Percentiles rank a stretch among this genome's conserved stretches.
Evolutionary conservation across 371 early-diverging fungal species (phyloP).

Genomic region (Lichtheimia corymbifera): DNA sequence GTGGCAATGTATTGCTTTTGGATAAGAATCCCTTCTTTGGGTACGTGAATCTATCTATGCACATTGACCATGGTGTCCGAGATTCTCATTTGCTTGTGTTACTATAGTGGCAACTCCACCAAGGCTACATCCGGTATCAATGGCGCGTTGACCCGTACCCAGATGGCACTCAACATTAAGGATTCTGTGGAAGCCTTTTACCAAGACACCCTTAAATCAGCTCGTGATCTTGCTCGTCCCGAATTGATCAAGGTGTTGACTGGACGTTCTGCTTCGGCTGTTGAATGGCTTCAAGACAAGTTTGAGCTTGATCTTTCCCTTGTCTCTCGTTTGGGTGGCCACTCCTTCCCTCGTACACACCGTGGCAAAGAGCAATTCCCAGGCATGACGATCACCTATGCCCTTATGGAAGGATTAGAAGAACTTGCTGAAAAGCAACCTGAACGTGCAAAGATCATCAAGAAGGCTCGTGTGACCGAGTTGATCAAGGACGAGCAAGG

Average conservation of each 20-base stretch:
- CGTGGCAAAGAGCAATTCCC: constrained; percentile 94
- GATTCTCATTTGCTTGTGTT: constrained; percentile 9
- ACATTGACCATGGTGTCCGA: constrained; percentile 1
- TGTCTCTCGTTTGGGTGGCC: constrained; percentile 91
- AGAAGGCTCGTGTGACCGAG: constrained; percentile 74
- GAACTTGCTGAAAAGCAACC: constrained; percentile 71
- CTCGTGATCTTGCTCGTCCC: constrained; percentile 82
- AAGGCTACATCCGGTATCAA: constrained; percentile 99
- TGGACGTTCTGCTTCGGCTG: constrained; percentile 83
- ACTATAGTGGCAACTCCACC: constrained; percentile 80
- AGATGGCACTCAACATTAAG: constrained; percentile 63
- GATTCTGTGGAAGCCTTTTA: constrained; percentile 89
- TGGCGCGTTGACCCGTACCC: constrained; percentile 88
- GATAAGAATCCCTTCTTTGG: constrained; percentile 93
- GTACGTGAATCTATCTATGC: constrained; percentile 24
- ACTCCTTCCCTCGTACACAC: constrained; percentile 89
- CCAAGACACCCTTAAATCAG: constrained; percentile 87
- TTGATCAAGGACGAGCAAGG: constrained; percentile 60
- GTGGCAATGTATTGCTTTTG: constrained; percentile 82
- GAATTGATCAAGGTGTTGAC: constrained; percentile 88
- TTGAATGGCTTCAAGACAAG: constrained; percentile 91
- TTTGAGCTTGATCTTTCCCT: constrained; percentile 87
- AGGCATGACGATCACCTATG: constrained; percentile 95
- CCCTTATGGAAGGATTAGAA: constrained; percentile 86
- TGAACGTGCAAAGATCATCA: constrained; percentile 73